Percentiles rank a stretch among this genome's conserved stretches.
These are phyloP conservation scores for Botryotinia narcissicola DNA, from an alignment of 2,329 filamentous ascomycete species.

Conservation along the genomic window DNA sequence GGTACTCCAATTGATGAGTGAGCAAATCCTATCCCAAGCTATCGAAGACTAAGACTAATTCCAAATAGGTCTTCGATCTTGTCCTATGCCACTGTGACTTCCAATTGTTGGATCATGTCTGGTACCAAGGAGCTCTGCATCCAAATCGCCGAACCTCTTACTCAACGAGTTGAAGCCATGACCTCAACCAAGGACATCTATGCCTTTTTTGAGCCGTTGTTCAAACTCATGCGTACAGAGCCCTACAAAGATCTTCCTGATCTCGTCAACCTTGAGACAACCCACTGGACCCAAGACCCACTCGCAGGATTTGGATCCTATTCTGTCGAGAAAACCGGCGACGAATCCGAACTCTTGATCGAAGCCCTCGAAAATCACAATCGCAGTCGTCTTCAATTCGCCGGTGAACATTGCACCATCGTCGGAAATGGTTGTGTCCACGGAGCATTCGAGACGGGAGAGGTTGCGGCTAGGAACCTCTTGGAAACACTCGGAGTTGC, in stretches of 20 bases:
- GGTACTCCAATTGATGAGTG: constrained; percentile 37
- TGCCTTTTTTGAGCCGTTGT: constrained; percentile 45
- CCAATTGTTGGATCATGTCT: constrained; percentile 46
- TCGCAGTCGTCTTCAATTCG: constrained; percentile 42
- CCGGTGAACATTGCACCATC: constrained; percentile 43
- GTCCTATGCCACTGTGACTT: constrained; percentile 45
- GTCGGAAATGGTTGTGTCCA: constrained; percentile 46
- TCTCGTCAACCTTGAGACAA: constrained; percentile 43
- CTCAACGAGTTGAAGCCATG: constrained; percentile 46
- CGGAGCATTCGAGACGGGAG: constrained; percentile 45
- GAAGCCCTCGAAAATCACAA: constrained; percentile 42
- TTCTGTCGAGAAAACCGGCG: constrained; percentile 46
- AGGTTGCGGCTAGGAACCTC: constrained; percentile 43
- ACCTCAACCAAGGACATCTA: constrained; percentile 41
- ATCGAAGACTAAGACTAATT: neutral
- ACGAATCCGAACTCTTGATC: constrained; percentile 42
- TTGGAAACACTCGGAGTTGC: constrained; percentile 40
- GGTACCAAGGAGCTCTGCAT: constrained; percentile 44
- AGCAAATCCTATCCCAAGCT: neutral
- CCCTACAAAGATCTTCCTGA: constrained; percentile 45
- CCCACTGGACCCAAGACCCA: constrained; percentile 46
- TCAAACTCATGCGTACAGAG: constrained; percentile 45
- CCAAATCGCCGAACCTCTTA: constrained; percentile 46
- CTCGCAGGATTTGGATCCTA: constrained; percentile 45
- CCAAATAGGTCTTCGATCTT: constrained; percentile 38